Conservation (phyloP, 2,329 filamentous ascomycete species). For the Cordyceps tenuipes region DNA sequence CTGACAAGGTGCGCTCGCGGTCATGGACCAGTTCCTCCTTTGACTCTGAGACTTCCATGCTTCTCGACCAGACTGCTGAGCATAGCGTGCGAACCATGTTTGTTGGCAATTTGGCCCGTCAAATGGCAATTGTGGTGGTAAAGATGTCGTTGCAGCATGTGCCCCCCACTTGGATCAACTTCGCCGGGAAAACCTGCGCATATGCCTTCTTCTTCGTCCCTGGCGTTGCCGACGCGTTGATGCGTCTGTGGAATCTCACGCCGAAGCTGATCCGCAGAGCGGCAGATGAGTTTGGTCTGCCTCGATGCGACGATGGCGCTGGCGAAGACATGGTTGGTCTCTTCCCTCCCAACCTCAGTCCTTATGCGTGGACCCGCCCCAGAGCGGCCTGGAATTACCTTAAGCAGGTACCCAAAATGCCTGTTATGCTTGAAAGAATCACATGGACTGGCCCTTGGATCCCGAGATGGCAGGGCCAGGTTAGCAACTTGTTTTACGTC, state of each 20-base stretch:
- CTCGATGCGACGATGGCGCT: slow-evolving; percentile 45
- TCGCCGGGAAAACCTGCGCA: slow-evolving; percentile 82
- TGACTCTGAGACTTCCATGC: slow-evolving; percentile 54
- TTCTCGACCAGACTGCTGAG: slow-evolving; percentile 60
- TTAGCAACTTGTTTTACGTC: slow-evolving; percentile 85
- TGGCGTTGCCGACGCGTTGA: slow-evolving; percentile 73
- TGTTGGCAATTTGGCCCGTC: slow-evolving; percentile 68
- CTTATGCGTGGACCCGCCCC: slow-evolving; percentile 48
- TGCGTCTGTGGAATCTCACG: slow-evolving; percentile 70
- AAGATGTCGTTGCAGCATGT: slow-evolving; percentile 73
- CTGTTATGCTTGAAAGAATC: slow-evolving; percentile 63
- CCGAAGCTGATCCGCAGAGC: slow-evolving; percentile 62
- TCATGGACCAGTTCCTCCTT: slow-evolving; percentile 46
- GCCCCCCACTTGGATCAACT: slow-evolving; percentile 62
- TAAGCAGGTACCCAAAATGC: slow-evolving; percentile 55
- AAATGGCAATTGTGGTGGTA: slow-evolving; percentile 81
- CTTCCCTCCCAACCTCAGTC: slow-evolving; percentile 60
- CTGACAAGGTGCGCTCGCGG: slow-evolving; percentile 36
- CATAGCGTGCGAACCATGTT: slow-evolving; percentile 88
- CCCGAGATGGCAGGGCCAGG: slow-evolving; percentile 74
- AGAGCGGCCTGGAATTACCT: slow-evolving; percentile 46
- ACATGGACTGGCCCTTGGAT: slow-evolving; percentile 81
- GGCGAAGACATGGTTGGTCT: slow-evolving; percentile 57
- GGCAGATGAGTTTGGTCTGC: slow-evolving; percentile 58
- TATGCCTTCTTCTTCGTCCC: slow-evolving; percentile 93